These are phyloP conservation scores for Irpex sp. DNA, from an alignment of 1,284 basidiomycete genomes.

Conservation along the genomic window DNA sequence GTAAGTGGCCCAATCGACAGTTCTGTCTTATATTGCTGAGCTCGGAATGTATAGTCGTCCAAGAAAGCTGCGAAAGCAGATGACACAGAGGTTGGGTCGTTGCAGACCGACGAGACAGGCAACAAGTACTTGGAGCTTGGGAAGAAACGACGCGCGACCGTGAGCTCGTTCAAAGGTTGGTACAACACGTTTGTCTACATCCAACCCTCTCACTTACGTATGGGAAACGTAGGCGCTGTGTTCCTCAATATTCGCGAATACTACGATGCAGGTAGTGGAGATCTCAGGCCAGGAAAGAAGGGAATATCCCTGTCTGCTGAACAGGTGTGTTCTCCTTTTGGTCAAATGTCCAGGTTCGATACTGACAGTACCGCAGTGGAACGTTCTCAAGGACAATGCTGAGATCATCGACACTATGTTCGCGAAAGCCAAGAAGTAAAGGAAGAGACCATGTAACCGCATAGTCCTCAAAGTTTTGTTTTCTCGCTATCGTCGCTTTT, in stretches of 20 bases:
- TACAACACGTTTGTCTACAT: background rate
- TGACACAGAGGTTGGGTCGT: background rate
- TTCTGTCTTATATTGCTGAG: background rate
- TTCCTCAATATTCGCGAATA: conserved; percentile 78
- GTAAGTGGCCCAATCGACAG: background rate
- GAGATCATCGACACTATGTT: conserved; percentile 50
- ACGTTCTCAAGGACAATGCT: conserved; percentile 41
- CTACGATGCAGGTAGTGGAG: conserved; percentile 56
- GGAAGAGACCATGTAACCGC: conserved; percentile 1
- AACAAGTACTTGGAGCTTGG: conserved; percentile 64
- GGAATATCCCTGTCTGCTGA: conserved; percentile 70
- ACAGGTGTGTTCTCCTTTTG: conserved; percentile 44
- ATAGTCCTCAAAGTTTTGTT: conserved; percentile 3
- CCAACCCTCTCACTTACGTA: background rate
- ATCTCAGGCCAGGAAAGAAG: conserved; percentile 75
- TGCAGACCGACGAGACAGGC: conserved; percentile 38
- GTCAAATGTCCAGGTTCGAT: background rate
- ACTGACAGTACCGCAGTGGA: conserved; percentile 43
- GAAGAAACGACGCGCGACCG: conserved; percentile 65
- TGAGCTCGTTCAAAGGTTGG: conserved; percentile 64
- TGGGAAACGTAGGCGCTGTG: conserved; percentile 31
- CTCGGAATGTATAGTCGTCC: background rate
- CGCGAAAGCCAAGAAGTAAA: conserved; percentile 33
- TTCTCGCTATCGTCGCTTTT: conserved; percentile 1
- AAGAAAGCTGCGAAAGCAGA: conserved; percentile 1